Base-by-base conservation (phyloP, 2,329 filamentous ascomycete genomes). In the Juglanconis oblonga region DNA sequence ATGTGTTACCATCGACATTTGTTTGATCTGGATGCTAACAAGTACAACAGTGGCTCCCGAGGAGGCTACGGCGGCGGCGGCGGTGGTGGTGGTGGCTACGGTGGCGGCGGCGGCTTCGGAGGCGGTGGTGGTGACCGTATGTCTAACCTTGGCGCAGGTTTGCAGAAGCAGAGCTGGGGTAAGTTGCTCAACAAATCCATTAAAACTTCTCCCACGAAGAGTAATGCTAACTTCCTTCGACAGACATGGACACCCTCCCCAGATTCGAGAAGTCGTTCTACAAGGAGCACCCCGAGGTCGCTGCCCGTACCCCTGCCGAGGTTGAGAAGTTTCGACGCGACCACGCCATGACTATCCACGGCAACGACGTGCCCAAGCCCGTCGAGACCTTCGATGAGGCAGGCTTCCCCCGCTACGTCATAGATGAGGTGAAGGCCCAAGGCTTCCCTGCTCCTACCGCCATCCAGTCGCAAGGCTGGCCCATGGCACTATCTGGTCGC, bases 181-280 rank as follows among this genome's bases (percentile, higher is more conserved):
- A 80, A 76, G 89, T 83, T 60, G 29, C 5, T 10, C 52, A 36
- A n/a, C 36, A 53, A 65, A 57, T 8, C 33, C 40, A 29, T 14
- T 8, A n/a, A 42, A 32, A 48, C 62, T 32, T 42, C 62, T 54
- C 62, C 56, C 64, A 65, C 69, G 72, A 67, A 74, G 64, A 59
- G 53, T 65, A 47, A 59, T 59, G n/a, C 62, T 48, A 63, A 59
- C 69, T 69, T 72, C 61, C 31, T 33, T 5, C n/a, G 17, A 24
- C 67, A 95, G 95, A 99, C 73, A 70, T 95, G 57, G 81, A 75
- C 71, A 75, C 87, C 6, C 73, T 99, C 50, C 94, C 95, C 69
- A 98, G 98, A 78, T 99, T 99, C 79, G 95, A 99, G 75, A 99
- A 99, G 80, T 93, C 91, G 8, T 99, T 99, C 81, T 99, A 99